Evolutionary conservation across 169 alveolate species (phyloP).

Genomic region (Plasmodium knowlesi): DNA sequence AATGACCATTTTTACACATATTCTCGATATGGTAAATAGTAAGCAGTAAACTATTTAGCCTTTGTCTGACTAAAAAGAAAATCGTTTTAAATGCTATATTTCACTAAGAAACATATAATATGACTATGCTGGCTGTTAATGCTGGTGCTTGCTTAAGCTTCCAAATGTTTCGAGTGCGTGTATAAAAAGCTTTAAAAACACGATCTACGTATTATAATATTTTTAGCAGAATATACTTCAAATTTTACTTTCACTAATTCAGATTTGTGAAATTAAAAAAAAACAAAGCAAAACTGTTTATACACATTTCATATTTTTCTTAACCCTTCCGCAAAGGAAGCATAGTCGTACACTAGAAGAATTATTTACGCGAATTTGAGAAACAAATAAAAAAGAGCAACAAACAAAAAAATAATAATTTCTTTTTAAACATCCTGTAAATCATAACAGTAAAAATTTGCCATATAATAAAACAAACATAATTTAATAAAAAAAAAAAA

Average conservation of each 20-base stretch:
- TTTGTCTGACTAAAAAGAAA: slow-evolving; percentile 29
- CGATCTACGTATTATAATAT: not conserved
- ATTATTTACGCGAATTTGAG: not conserved
- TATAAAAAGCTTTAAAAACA: not conserved
- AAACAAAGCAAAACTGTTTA: not conserved
- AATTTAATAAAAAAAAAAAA: slow-evolving; percentile 4
- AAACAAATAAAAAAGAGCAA: not conserved
- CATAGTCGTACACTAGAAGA: not conserved
- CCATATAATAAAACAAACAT: not conserved
- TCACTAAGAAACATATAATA: not conserved
- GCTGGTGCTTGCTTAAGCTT: not conserved
- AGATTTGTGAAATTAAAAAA: slow-evolving; percentile 30
- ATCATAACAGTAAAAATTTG: not conserved
- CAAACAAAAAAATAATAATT: not conserved
- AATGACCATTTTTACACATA: not conserved
- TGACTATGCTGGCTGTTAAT: not conserved
- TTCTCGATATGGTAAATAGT: slow-evolving; percentile 16
- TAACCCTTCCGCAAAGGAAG: not conserved
- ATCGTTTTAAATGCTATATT: not conserved
- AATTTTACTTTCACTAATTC: slow-evolving; percentile 17
- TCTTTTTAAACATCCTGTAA: not conserved
- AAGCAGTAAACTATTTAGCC: not conserved
- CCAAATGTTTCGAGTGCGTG: not conserved
- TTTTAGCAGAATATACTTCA: not conserved
- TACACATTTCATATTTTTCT: slow-evolving; percentile 4